Conservation (phyloP, 83 land plant species). For the Thuja plicata region DNA sequence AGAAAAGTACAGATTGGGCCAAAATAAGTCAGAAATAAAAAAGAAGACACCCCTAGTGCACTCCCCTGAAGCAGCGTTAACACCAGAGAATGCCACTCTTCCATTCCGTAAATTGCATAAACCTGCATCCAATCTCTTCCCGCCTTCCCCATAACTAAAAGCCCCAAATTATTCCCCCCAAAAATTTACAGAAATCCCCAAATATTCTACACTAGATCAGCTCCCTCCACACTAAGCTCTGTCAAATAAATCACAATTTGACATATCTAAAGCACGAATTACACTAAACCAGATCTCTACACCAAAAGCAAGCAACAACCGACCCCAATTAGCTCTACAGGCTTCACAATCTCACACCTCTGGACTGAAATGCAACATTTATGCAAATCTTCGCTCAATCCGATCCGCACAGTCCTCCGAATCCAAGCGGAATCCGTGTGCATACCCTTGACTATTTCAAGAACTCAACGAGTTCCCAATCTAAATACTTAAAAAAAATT, state of each 20-base stretch:
- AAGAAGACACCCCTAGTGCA: constrained; percentile 27
- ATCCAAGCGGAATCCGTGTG: neutral
- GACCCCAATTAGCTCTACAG: neutral
- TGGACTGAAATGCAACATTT: neutral
- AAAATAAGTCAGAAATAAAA: constrained; percentile 21
- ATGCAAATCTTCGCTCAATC: neutral
- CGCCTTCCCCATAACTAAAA: constrained; percentile 12
- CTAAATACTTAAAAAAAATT: neutral
- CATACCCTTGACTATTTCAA: neutral
- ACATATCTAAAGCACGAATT: neutral
- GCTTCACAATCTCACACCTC: neutral
- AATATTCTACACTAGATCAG: neutral
- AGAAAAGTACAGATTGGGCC: constrained; percentile 18
- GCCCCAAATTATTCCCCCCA: neutral
- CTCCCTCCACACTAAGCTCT: neutral
- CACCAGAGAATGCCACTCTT: constrained; percentile 42
- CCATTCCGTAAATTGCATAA: constrained; percentile 61
- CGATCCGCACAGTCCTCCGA: neutral
- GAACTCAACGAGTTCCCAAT: neutral
- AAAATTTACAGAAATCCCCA: neutral
- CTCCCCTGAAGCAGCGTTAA: constrained; percentile 42
- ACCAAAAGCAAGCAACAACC: neutral
- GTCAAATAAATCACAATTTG: neutral
- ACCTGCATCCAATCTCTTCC: constrained; percentile 58
- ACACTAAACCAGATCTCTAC: neutral